Conservation (phyloP, 768 basidiomycete species). For the Agaricus blazei region DNA sequence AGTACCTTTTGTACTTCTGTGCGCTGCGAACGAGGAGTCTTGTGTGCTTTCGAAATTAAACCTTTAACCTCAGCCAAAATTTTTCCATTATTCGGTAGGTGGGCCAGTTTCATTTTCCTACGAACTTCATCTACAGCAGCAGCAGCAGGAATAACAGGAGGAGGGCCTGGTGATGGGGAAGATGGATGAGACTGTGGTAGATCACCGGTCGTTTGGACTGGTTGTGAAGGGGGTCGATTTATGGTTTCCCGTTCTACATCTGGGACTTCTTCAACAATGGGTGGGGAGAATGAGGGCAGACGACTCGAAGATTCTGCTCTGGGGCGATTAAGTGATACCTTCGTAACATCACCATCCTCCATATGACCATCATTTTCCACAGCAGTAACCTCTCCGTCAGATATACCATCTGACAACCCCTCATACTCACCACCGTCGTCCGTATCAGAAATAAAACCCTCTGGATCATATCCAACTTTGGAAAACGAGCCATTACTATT, state of each 20-base stretch:
- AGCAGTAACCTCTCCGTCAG: neutral
- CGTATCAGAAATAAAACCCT: neutral
- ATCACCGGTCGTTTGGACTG: no score
- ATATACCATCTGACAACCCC: neutral
- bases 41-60: slow-evolving; percentile 17
- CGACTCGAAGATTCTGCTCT: no score
- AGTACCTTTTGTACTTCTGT: slow-evolving; percentile 17
- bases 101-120: neutral
- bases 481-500: neutral
- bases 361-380: no score
- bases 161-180: no score
- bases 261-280: no score
- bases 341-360: no score
- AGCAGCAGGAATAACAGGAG: neutral
- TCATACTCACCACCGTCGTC: neutral
- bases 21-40: slow-evolving; percentile 13
- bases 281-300: no score
- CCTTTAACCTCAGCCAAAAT: slow-evolving; percentile 7
- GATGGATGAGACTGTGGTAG: neutral
- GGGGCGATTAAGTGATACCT: no score
- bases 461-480: neutral
- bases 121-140: neutral
- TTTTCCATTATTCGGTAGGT: neutral
- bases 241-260: no score
- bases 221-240: no score